Evolutionary conservation across 2,329 filamentous ascomycete species (phyloP).

Genomic region (Ilyonectria sp.): DNA sequence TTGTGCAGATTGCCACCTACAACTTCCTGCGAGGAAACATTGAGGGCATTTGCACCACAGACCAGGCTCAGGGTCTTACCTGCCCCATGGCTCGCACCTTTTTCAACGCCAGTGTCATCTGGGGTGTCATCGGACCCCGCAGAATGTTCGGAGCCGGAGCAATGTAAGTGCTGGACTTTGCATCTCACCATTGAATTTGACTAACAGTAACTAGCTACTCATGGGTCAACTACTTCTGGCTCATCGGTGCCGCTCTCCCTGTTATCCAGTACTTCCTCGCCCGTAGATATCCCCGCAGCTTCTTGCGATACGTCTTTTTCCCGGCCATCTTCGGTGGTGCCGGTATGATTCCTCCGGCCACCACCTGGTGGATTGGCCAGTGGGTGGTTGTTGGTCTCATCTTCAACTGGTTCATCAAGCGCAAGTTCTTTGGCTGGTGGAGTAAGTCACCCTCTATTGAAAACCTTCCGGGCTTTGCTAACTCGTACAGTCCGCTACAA

Average conservation of each 20-base stretch:
- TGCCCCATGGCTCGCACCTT: conserved; percentile 69
- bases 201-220: conserved; percentile 60
- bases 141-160: conserved; percentile 77
- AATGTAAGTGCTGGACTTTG: conserved; percentile 49
- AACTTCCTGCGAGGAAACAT: conserved; percentile 24
- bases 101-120: conserved; percentile 80
- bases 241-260: conserved; percentile 76
- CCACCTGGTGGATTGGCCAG: conserved; percentile 74
- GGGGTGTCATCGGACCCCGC: conserved; percentile 80
- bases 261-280: conserved; percentile 75
- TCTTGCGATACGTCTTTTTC: conserved; percentile 76
- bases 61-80: conserved; percentile 74
- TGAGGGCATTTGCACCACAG: conserved; percentile 65
- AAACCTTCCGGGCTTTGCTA: neutral
- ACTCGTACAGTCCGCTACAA: conserved; percentile 10
- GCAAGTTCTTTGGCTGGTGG: conserved; percentile 80
- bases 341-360: conserved; percentile 74
- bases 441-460: conserved; percentile 64
- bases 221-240: conserved; percentile 78
- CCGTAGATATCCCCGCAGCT: conserved; percentile 71
- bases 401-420: conserved; percentile 79
- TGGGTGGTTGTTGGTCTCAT: conserved; percentile 78
- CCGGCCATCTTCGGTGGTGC: conserved; percentile 79
- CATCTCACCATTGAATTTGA: neutral
- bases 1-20: conserved; percentile 67